These are phyloP conservation scores for Aspergillus egyptiacus DNA, from an alignment of 495 filamentous ascomycete species.

Conservation along the genomic window DNA sequence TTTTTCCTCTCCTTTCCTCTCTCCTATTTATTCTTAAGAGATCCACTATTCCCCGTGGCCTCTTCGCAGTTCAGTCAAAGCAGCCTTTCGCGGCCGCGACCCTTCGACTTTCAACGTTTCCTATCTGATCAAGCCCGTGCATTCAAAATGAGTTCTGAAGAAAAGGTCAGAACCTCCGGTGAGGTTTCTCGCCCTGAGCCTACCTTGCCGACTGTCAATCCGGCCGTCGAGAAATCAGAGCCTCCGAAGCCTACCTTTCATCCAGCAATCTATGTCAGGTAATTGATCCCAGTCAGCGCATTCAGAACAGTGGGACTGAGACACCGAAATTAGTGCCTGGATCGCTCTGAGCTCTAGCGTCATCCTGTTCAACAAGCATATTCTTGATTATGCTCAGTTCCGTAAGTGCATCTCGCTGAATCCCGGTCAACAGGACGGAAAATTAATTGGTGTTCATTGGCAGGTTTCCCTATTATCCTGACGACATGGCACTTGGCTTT, in stretches of 20 bases:
- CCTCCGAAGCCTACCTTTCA: conserved; percentile 62
- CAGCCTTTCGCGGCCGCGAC: conserved; percentile 45
- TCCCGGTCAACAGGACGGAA: not conserved
- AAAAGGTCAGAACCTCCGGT: conserved; percentile 75
- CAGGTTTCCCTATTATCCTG: conserved; percentile 59
- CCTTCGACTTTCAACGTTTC: conserved; percentile 48
- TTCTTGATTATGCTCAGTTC: conserved; percentile 77
- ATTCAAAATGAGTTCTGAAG: conserved; percentile 56
- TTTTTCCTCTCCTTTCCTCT: conserved; percentile 10
- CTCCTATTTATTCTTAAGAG: conserved; percentile 18
- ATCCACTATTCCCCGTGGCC: conserved; percentile 36
- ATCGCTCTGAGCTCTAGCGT: conserved; percentile 86
- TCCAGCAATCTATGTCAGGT: conserved; percentile 86
- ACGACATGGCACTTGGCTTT: conserved; percentile 92
- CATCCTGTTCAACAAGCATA: conserved; percentile 99
- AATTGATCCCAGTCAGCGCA: conserved; percentile 20
- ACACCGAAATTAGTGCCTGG: conserved; percentile 65
- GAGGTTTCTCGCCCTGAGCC: conserved; percentile 59
- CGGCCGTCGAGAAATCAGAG: conserved; percentile 59
- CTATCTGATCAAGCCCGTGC: conserved; percentile 41
- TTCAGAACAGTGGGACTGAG: conserved; percentile 17
- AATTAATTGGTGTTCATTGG: not conserved
- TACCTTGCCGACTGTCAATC: conserved; percentile 74
- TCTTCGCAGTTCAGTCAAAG: conserved; percentile 42
- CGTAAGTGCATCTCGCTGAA: conserved; percentile 49